phyloP scores from a whole-genome alignment of 345 rosid genomes.

The Anastatica hierochuntica region DNA sequence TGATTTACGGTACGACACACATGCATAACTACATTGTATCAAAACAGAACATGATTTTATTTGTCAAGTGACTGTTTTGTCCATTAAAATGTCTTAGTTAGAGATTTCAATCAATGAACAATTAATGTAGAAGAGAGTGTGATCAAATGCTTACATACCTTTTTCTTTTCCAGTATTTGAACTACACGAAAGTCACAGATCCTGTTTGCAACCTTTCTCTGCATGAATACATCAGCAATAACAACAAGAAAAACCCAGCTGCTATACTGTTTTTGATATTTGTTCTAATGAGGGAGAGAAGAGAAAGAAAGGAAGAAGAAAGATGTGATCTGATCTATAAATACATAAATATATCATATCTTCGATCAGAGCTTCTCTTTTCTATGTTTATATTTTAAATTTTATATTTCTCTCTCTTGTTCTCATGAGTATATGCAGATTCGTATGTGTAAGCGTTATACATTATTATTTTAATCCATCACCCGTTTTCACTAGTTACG shows the following conservation, averaged over 20 bases:
- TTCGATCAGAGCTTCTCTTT: conserved; percentile 9
- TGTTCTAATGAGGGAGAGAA: neutral
- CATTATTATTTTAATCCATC: conserved; percentile 7
- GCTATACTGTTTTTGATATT: neutral
- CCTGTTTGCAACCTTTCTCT: neutral
- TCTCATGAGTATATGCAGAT: neutral
- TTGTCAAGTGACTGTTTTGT: too few relatives aligned
- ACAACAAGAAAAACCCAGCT: neutral
- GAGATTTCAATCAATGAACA: too few relatives aligned
- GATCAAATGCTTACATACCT: conserved; percentile 19
- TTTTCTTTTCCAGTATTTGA: neutral
- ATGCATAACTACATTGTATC: too few relatives aligned
- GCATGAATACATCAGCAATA: conserved; percentile 1
- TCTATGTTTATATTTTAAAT: conserved; percentile 9
- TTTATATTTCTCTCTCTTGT: neutral
- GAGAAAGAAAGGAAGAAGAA: conserved; percentile 3
- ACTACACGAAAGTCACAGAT: conserved; percentile 1
- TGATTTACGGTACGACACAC: too few relatives aligned
- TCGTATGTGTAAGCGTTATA: conserved; percentile 2
- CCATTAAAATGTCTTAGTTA: too few relatives aligned
- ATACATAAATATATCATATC: conserved; percentile 9
- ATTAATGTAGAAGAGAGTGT: neutral
- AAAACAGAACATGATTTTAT: too few relatives aligned
- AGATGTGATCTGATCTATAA: conserved; percentile 21
- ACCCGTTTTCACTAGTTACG: neutral